Percentiles rank a stretch among this genome's conserved stretches.
Evolutionary conservation across 2,329 filamentous ascomycete genomes (phyloP).

Genomic region (Pseudonectria buxi): DNA sequence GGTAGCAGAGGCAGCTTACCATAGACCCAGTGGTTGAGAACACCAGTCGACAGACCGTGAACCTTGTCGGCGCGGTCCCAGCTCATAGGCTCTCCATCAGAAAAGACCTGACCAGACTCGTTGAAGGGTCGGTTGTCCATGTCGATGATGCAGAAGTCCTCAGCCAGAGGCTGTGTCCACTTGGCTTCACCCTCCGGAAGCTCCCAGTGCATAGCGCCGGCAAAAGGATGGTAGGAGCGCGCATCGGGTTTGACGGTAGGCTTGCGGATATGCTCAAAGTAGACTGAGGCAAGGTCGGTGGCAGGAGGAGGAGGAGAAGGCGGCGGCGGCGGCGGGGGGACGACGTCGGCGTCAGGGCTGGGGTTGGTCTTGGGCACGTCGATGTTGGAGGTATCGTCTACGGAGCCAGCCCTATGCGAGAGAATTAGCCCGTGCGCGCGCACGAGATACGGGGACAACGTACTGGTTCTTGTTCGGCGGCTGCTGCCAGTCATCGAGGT

Average conservation of each 20-base stretch:
- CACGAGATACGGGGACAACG: slow-evolving; percentile 5
- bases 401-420: slow-evolving; percentile 9
- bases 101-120: slow-evolving; percentile 30
- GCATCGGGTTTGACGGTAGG: slow-evolving; percentile 22
- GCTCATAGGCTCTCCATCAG: slow-evolving; percentile 23
- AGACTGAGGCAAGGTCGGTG: slow-evolving; percentile 26
- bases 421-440: not conserved
- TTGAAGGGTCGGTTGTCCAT: slow-evolving; percentile 36
- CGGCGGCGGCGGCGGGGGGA: no score
- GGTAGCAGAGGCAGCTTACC: slow-evolving; percentile 16
- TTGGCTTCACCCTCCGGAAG: slow-evolving; percentile 21
- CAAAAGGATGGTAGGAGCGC: slow-evolving; percentile 20
- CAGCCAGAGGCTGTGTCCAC: slow-evolving; percentile 29
- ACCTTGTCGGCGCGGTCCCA: slow-evolving; percentile 29
- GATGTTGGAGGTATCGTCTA: slow-evolving; percentile 16
- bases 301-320: no score
- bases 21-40: slow-evolving; percentile 40
- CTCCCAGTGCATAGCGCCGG: slow-evolving; percentile 27
- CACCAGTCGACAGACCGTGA: slow-evolving; percentile 32
- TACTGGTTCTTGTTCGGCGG: slow-evolving; percentile 14
- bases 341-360: slow-evolving; percentile 12
- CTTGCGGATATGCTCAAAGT: slow-evolving; percentile 26
- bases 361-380: slow-evolving; percentile 11
- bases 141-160: slow-evolving; percentile 39
- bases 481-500: slow-evolving; percentile 24